Conservation (phyloP, 2,329 filamentous ascomycete genomes). For the Botryotinia globosa region DNA sequence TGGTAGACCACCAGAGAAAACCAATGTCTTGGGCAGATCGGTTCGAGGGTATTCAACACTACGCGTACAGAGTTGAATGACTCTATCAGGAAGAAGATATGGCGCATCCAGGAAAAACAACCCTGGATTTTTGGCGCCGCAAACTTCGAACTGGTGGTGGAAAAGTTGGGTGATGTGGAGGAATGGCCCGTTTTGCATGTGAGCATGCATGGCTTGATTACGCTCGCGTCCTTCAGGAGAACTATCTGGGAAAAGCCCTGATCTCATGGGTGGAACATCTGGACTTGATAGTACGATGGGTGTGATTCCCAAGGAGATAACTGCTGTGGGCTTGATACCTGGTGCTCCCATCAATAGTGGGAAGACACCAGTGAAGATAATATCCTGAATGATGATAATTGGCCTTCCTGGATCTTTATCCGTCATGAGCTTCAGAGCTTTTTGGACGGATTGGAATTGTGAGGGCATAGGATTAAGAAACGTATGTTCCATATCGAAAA, state of each 20-base stretch:
- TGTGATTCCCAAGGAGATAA: conserved; percentile 43
- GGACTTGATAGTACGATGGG: conserved; percentile 40
- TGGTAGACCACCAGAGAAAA: background rate
- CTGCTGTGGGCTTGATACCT: conserved; percentile 40
- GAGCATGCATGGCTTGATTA: conserved; percentile 36
- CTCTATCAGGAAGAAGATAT: background rate
- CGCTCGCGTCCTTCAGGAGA: conserved; percentile 40
- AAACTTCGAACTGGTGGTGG: conserved; percentile 25
- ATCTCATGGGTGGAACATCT: conserved; percentile 42
- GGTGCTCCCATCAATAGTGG: conserved; percentile 39
- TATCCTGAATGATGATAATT: background rate
- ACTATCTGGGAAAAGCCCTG: conserved; percentile 41
- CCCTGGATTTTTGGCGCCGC: conserved; percentile 31
- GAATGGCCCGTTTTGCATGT: conserved; percentile 7
- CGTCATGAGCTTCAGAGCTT: background rate
- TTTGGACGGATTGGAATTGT: background rate
- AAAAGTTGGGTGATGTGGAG: background rate
- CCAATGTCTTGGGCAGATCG: background rate
- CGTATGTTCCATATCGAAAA: background rate
- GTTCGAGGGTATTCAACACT: background rate
- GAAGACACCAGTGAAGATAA: background rate
- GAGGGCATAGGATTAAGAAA: background rate
- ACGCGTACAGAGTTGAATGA: background rate
- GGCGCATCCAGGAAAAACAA: conserved; percentile 30
- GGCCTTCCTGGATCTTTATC: conserved; percentile 1